Evolutionary conservation across 768 basidiomycete genomes (phyloP).

Genomic region (Trichaptum fuscoviolaceum): DNA sequence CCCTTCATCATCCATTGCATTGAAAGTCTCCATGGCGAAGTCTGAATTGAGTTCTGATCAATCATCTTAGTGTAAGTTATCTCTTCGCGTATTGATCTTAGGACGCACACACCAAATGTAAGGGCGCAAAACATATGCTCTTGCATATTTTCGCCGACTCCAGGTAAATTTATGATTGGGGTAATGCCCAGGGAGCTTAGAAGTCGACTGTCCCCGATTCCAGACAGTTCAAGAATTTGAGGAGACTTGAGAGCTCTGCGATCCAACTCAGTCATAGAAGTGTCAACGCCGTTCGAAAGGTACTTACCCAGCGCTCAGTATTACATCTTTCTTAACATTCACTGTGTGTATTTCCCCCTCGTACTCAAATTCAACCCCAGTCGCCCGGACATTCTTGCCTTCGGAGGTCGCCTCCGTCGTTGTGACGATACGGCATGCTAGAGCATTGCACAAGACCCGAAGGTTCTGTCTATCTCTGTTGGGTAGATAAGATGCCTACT

Average conservation of each 20-base stretch:
- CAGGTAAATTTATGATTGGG: slow-evolving; percentile 57
- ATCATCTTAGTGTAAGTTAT: not conserved
- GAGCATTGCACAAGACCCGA: slow-evolving; percentile 21
- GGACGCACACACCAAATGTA: slow-evolving; percentile 20
- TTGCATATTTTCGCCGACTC: slow-evolving; percentile 70
- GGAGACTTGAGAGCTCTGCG: slow-evolving; percentile 37
- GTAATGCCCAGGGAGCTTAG: slow-evolving; percentile 44
- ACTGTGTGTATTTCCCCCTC: slow-evolving; percentile 26
- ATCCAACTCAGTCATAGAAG: not conserved
- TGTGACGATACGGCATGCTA: slow-evolving; percentile 23
- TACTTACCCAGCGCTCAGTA: slow-evolving; percentile 24
- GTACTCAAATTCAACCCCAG: slow-evolving; percentile 41
- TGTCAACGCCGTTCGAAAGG: not conserved
- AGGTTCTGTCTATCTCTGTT: slow-evolving; percentile 25
- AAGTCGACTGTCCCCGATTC: slow-evolving; percentile 54
- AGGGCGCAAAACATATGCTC: slow-evolving; percentile 34
- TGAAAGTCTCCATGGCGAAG: slow-evolving; percentile 23
- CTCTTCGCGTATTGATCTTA: not conserved
- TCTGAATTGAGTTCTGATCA: slow-evolving; percentile 26
- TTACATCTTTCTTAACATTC: slow-evolving; percentile 43
- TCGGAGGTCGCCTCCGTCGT: not conserved
- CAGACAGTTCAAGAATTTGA: slow-evolving; percentile 56
- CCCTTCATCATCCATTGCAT: slow-evolving; percentile 25
- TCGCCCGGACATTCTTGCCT: slow-evolving; percentile 29
- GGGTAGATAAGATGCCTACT: slow-evolving; percentile 21